phyloP scores from a whole-genome alignment of 1,284 basidiomycete genomes.

The Vanrija sp. region DNA sequence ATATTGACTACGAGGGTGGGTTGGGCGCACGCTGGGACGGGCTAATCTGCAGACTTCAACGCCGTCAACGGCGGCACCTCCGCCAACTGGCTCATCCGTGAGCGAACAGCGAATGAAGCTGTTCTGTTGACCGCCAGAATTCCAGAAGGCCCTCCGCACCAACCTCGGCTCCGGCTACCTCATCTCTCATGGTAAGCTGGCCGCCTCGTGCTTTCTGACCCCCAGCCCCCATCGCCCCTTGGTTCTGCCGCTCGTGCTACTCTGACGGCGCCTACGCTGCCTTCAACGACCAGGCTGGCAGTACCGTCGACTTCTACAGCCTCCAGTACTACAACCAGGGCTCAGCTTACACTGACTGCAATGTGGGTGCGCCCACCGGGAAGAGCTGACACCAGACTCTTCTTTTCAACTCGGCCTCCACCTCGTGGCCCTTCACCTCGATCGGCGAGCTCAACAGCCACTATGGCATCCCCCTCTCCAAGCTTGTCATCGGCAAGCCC shows the following conservation, averaged over 20 bases:
- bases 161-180: slow-evolving; percentile 38
- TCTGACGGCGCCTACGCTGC: slow-evolving; percentile 35
- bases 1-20: slow-evolving; percentile 52
- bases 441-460: slow-evolving; percentile 37
- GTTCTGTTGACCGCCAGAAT: no score
- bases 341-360: slow-evolving; percentile 1
- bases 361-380: slow-evolving; percentile 5
- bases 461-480: slow-evolving; percentile 36
- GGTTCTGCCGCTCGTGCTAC: slow-evolving; percentile 41
- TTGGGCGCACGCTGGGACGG: neutral
- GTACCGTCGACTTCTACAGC: slow-evolving; percentile 40
- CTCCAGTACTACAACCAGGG: slow-evolving; percentile 51
- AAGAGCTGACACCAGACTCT: slow-evolving; percentile 21
- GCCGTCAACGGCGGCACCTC: no score
- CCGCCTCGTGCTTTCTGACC: slow-evolving; percentile 4
- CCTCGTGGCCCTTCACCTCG: slow-evolving; percentile 12
- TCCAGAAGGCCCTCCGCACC: slow-evolving; percentile 17
- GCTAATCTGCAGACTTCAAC: slow-evolving; percentile 9
- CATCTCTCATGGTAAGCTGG: slow-evolving; percentile 40
- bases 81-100: no score
- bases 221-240: slow-evolving; percentile 35
- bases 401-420: slow-evolving; percentile 24
- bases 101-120: no score
- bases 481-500: slow-evolving; percentile 49
- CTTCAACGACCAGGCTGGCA: slow-evolving; percentile 34